A percentile compares a stretch with the other conserved stretches of the same genome.
Conservation (phyloP, 1,139 yeast genomes). For the Saccharomyces hybrid region DNA sequence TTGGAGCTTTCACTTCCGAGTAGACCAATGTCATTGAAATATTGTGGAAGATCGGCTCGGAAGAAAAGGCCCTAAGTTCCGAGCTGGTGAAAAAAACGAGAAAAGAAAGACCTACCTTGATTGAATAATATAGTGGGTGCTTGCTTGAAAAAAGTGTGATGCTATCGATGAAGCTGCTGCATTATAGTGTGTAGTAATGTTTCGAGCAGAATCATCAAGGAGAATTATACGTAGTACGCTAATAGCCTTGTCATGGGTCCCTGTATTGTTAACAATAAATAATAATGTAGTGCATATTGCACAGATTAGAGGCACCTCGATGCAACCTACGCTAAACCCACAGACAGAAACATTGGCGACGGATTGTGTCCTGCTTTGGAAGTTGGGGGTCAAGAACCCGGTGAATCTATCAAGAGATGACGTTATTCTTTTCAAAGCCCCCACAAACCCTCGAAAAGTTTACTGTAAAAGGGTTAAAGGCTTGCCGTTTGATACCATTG, state of each 20-base stretch:
- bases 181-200: neutral
- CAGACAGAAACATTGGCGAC: conserved; percentile 35
- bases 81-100: neutral
- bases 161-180: neutral
- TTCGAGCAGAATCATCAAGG: neutral
- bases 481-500: conserved; percentile 58
- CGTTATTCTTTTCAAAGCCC: conserved; percentile 71
- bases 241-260: conserved; percentile 51
- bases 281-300: conserved; percentile 72
- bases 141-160: neutral
- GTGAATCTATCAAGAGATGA: conserved; percentile 53
- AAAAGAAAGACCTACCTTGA: neutral
- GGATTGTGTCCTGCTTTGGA: conserved; percentile 69
- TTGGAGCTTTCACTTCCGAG: neutral
- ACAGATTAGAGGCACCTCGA: conserved; percentile 73
- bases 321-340: conserved; percentile 89
- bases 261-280: conserved; percentile 62
- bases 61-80: neutral
- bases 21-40: neutral
- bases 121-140: neutral
- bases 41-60: neutral
- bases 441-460: conserved; percentile 64
- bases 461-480: conserved; percentile 76
- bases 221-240: neutral
- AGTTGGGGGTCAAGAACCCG: conserved; percentile 47